These are phyloP conservation scores for Pseudisothecium myosuroides DNA, from an alignment of 225 moss, liverwort and hornwort species.

Conservation along the genomic window DNA sequence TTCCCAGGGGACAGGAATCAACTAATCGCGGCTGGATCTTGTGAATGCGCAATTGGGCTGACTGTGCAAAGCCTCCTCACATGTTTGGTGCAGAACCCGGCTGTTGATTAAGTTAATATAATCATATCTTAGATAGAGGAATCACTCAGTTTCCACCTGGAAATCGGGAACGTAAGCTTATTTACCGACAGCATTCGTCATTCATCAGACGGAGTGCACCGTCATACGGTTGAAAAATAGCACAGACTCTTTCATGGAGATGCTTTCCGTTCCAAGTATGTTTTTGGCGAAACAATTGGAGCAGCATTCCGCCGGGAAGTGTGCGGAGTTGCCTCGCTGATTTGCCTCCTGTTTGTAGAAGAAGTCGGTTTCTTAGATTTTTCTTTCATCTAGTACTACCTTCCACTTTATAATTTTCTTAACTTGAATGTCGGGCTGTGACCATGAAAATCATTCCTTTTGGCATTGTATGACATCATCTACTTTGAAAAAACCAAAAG, in stretches of 20 bases:
- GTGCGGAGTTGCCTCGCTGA: not conserved
- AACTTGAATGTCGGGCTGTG: too few species aligned
- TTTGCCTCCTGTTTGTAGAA: not conserved
- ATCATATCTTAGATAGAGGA: not conserved
- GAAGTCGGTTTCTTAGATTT: not conserved
- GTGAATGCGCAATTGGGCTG: not conserved
- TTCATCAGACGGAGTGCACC: too few species aligned
- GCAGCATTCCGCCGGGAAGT: not conserved
- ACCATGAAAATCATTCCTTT: too few species aligned
- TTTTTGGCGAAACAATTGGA: not conserved
- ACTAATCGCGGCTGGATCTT: not conserved
- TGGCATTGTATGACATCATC: too few species aligned
- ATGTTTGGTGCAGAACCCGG: not conserved
- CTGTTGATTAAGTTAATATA: too few species aligned
- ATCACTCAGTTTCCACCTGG: not conserved
- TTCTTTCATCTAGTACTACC: not conserved
- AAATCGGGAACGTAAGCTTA: not conserved
- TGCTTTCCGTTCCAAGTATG: not conserved
- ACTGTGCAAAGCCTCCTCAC: not conserved
- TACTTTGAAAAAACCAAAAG: too few species aligned
- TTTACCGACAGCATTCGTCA: not conserved
- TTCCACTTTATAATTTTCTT: not conserved
- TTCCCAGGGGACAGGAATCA: not conserved
- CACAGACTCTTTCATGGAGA: too few species aligned
- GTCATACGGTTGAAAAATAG: too few species aligned